Percentiles rank a stretch among this genome's conserved stretches.
These are phyloP conservation scores for Leccinum arenicola DNA, from an alignment of 768 basidiomycete genomes.

Conservation along the genomic window DNA sequence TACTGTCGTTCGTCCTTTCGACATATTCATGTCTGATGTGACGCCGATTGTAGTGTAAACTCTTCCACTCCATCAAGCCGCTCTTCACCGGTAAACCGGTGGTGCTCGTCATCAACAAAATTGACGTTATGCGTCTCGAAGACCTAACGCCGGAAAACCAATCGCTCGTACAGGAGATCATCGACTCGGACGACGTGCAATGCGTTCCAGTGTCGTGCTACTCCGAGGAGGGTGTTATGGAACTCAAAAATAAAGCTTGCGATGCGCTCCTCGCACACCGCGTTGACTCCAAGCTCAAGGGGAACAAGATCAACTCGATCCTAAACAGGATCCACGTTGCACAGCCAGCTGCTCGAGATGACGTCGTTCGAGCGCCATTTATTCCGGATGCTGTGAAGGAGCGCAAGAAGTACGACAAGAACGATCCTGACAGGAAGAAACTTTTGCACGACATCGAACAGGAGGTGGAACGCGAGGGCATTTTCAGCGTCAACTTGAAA, in stretches of 20 bases:
- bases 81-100: constrained; percentile 93
- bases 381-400: constrained; percentile 84
- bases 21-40: neutral
- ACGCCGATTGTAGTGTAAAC: constrained; percentile 70
- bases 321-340: constrained; percentile 97
- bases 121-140: constrained; percentile 86
- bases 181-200: constrained; percentile 65
- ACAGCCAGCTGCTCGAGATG: constrained; percentile 85
- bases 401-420: constrained; percentile 81
- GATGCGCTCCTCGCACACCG: constrained; percentile 93
- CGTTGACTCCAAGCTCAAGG: constrained; percentile 92
- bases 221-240: constrained; percentile 97
- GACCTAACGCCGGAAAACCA: constrained; percentile 77
- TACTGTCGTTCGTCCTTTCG: neutral
- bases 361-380: constrained; percentile 81
- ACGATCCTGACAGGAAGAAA: constrained; percentile 71
- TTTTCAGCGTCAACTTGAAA: constrained; percentile 87
- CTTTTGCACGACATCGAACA: constrained; percentile 81
- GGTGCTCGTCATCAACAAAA: constrained; percentile 96
- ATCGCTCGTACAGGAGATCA: constrained; percentile 84
- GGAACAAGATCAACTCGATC: constrained; percentile 87
- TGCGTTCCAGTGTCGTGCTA: constrained; percentile 88
- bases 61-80: constrained; percentile 99
- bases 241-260: constrained; percentile 92
- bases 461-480: constrained; percentile 86